Evolutionary conservation across 1,284 basidiomycete genomes (phyloP).

Genomic region (Melampsora larici-populina): DNA sequence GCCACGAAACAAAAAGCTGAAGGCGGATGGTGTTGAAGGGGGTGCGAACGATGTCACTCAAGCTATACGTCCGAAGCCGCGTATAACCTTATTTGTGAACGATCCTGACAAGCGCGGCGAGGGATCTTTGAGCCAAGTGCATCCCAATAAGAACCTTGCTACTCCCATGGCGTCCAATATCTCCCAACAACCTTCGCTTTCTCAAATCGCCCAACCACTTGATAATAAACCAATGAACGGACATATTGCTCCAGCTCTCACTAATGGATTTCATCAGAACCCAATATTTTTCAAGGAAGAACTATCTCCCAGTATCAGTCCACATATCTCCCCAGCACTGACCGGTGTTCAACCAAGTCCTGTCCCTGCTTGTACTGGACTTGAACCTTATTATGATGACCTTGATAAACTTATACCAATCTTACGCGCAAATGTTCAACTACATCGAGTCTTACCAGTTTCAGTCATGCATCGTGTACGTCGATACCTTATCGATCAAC

Average conservation of each 20-base stretch:
- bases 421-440: slow-evolving; percentile 13
- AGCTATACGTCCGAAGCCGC: slow-evolving; percentile 15
- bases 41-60: neutral
- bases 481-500: slow-evolving; percentile 31
- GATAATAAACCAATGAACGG: neutral
- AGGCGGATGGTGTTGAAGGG: neutral
- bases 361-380: neutral
- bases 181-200: neutral
- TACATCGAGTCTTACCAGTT: slow-evolving; percentile 25
- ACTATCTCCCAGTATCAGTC: neutral
- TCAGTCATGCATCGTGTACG: slow-evolving; percentile 35
- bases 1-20: slow-evolving; percentile 19
- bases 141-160: neutral
- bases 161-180: neutral
- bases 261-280: slow-evolving; percentile 1
- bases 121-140: slow-evolving; percentile 16
- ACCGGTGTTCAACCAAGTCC: neutral
- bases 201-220: neutral
- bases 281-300: neutral
- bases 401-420: slow-evolving; percentile 27
- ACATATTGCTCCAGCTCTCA: neutral
- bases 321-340: neutral
- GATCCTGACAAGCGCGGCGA: slow-evolving; percentile 25
- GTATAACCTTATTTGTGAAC: slow-evolving; percentile 27
- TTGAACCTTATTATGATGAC: slow-evolving; percentile 37